phyloP scores from a whole-genome alignment of 140 eudicot species.

The Senecio squalidus region DNA sequence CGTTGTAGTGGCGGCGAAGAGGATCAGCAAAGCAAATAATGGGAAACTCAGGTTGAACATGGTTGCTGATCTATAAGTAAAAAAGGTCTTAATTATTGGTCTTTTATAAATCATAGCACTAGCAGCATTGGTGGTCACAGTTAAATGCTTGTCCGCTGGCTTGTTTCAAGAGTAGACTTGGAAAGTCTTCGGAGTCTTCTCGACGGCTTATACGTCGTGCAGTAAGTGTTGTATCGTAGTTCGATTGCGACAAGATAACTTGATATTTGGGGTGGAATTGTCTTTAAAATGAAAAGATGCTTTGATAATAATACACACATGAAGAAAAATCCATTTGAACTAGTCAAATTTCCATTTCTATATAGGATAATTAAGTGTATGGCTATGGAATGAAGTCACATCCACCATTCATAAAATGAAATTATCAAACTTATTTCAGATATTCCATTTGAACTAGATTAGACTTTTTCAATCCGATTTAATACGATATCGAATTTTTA shows the following conservation, averaged over 20 bases:
- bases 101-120: not conserved
- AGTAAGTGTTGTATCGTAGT: not conserved
- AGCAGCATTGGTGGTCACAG: not conserved
- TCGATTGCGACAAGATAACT: not conserved
- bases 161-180: not conserved
- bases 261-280: conserved; percentile 1
- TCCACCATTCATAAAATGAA: not conserved
- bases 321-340: not conserved
- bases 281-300: not conserved
- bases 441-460: too few relatives aligned
- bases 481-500: too few relatives aligned
- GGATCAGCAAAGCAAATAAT: not conserved
- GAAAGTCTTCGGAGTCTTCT: not conserved
- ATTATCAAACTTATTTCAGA: not conserved
- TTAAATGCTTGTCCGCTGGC: not conserved
- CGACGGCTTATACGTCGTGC: not conserved
- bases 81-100: not conserved
- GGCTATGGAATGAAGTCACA: not conserved
- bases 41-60: not conserved
- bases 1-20: not conserved
- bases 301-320: not conserved
- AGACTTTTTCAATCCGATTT: too few relatives aligned
- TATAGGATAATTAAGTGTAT: not conserved
- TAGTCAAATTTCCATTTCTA: not conserved
- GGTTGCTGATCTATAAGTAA: not conserved